A percentile compares a stretch with the other conserved stretches of the same genome.
Conservation (phyloP, 768 basidiomycete species). For the Suillus americanus region DNA sequence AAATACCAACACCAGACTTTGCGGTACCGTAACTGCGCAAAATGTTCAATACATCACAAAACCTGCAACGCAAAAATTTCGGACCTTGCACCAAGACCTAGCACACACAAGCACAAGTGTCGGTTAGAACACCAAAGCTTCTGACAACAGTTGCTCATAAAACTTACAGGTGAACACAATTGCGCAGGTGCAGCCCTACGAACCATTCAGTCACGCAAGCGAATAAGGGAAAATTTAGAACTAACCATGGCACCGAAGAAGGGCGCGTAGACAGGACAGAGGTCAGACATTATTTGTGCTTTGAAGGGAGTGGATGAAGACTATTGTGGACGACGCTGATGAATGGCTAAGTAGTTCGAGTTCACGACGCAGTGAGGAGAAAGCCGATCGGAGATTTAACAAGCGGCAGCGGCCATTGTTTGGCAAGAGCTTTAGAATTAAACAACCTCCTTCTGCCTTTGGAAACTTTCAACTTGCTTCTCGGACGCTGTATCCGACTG, state of each 20-base stretch:
- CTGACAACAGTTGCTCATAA: background rate
- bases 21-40: slow-evolving; percentile 91
- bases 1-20: slow-evolving; percentile 97
- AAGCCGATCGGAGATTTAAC: slow-evolving; percentile 26
- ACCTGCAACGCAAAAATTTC: slow-evolving; percentile 17
- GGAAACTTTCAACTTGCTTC: background rate
- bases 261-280: slow-evolving; percentile 94
- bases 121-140: slow-evolving; percentile 1
- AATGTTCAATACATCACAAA: background rate
- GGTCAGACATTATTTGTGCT: slow-evolving; percentile 58
- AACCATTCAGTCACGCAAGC: slow-evolving; percentile 11
- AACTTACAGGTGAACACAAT: slow-evolving; percentile 96
- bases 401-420: slow-evolving; percentile 18
- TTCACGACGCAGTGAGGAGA: slow-evolving; percentile 15
- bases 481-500: background rate
- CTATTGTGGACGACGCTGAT: background rate
- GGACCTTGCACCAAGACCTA: slow-evolving; percentile 86
- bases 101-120: background rate
- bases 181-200: slow-evolving; percentile 90
- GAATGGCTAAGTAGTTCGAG: slow-evolving; percentile 6
- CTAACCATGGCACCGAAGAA: slow-evolving; percentile 97
- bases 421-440: slow-evolving; percentile 29
- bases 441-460: slow-evolving; percentile 26
- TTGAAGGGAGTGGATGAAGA: slow-evolving; percentile 9
- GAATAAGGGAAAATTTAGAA: slow-evolving; percentile 7